phyloP scores from a whole-genome alignment of 1,139 yeast species.

The Hemisphaericaspora xylofermentans region DNA sequence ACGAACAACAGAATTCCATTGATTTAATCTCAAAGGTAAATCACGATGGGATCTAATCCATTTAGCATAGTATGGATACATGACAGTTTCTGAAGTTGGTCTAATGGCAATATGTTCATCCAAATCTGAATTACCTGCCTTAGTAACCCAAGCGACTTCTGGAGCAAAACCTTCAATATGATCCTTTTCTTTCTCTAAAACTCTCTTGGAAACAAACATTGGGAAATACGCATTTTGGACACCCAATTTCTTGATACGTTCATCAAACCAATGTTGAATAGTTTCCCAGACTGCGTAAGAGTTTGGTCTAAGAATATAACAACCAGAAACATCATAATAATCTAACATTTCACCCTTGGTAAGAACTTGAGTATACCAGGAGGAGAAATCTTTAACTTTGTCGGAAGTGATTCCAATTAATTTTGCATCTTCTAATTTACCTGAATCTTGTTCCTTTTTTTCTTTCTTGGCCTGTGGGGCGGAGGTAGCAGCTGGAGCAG shows the following conservation, averaged over 20 bases:
- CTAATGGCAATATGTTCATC: slow-evolving; percentile 99
- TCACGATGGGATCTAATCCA: slow-evolving; percentile 99
- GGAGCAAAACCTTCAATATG: slow-evolving; percentile 99
- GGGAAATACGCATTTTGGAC: slow-evolving; percentile 97
- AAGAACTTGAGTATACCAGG: slow-evolving; percentile 95
- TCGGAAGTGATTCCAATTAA: slow-evolving; percentile 95
- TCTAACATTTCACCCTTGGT: slow-evolving; percentile 98
- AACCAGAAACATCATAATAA: slow-evolving; percentile 97
- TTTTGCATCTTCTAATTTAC: slow-evolving; percentile 82
- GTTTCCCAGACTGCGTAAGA: slow-evolving; percentile 94
- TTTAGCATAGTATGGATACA: slow-evolving; percentile 99
- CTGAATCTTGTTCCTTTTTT: slow-evolving; percentile 42
- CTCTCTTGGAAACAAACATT: slow-evolving; percentile 92
- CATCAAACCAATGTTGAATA: slow-evolving; percentile 86
- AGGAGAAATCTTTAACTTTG: slow-evolving; percentile 86
- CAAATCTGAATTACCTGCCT: slow-evolving; percentile 88
- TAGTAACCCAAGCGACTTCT: slow-evolving; percentile 99
- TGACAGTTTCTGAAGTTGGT: slow-evolving; percentile 99
- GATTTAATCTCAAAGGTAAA: slow-evolving; percentile 91
- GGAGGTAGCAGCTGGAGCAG: slow-evolving; percentile 37
- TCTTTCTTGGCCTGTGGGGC: slow-evolving; percentile 26
- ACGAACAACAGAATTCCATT: slow-evolving; percentile 99
- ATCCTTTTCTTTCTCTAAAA: slow-evolving; percentile 95
- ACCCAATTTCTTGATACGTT: slow-evolving; percentile 77
- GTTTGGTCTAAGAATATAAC: slow-evolving; percentile 96